Base-by-base conservation (phyloP, 352 stramenopile species). In the Phytophthora colocasiae region DNA sequence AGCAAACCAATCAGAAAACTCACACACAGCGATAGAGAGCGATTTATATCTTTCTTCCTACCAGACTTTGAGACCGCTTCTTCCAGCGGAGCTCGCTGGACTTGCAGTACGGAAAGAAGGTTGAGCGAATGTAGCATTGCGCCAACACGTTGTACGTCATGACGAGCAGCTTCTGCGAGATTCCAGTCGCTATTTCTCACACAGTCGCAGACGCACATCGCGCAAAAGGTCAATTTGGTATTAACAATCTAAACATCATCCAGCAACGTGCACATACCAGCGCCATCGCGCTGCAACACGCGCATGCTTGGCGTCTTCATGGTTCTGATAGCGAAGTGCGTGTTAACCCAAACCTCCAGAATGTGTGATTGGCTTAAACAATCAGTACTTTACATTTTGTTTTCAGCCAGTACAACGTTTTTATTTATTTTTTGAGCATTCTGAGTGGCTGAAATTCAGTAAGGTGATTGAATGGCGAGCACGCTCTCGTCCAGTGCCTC, bases 101-200 rank as follows among this genome's bases (percentile, higher is more conserved):
- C 17, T 78, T 74, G 73, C 87, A 95, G 59, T 95, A 94, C 41
- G 87, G 87, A 58, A 95, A 95, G 73, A 80, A 93, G 34, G 50
- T 82, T 31, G 87, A 95, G 39, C 80, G 75, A 48, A 94, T 77
- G 63, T 93, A 96, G 66, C 75, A 88, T 60, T 96, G 87, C 31
- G 87, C 87, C 31, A 96, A 70, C 46, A 94, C 87, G 52, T 96
- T 96, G 71, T 93, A 96, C 63, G 85, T 93, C 86, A 96, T 93
- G n/a, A 96, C 81, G 2, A 68, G 50, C 58, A 93, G 70, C 47
- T 69, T 76, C n/a, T 81, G 75, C 31, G 48, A 56, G 5, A 36
- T 54, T 29, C 36, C 65, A 66, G 27, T 56, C 32, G 48, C 59
- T 71, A 17, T n/a, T 48, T 14, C 26, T 26, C 14, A 26, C 46